Percentiles rank a stretch among this genome's conserved stretches.
Conservation (phyloP, 768 basidiomycete genomes). For the Terana coerulea region DNA sequence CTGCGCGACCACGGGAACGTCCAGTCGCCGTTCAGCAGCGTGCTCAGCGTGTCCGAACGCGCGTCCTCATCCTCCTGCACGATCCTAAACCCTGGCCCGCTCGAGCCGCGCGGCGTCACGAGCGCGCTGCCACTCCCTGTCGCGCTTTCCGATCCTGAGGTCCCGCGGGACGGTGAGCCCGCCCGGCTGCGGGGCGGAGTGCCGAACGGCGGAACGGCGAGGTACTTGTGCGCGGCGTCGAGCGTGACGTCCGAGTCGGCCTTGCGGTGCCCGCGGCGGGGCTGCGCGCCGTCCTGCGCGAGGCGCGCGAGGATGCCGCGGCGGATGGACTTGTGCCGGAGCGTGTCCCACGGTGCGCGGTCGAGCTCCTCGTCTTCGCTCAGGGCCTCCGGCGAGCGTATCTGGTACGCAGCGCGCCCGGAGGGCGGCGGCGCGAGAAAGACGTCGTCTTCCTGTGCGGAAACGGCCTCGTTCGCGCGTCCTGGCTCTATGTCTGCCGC, state of each 20-base stretch:
- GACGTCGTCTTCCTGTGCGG: slow-evolving; percentile 10
- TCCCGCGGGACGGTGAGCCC: neutral
- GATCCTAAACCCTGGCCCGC: slow-evolving; percentile 41
- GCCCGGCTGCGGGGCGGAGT: slow-evolving; percentile 20
- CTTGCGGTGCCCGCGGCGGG: slow-evolving; percentile 10
- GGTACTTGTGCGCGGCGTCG: slow-evolving; percentile 1
- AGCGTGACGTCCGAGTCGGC: slow-evolving; percentile 18
- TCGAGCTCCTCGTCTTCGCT: slow-evolving; percentile 22
- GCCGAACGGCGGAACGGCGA: slow-evolving; percentile 13
- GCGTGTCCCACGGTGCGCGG: slow-evolving; percentile 39
- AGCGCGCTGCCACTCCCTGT: too few relatives aligned
- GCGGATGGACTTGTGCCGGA: slow-evolving; percentile 49
- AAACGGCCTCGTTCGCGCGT: neutral
- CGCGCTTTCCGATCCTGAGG: neutral
- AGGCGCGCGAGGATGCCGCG: slow-evolving; percentile 45
- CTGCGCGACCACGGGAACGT: slow-evolving; percentile 20
- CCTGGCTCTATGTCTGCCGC: neutral
- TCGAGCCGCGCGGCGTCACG: slow-evolving; percentile 12
- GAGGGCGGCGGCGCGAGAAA: slow-evolving; percentile 8
- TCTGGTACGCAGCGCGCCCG: neutral
- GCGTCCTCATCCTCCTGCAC: slow-evolving; percentile 31
- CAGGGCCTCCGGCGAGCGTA: slow-evolving; percentile 16
- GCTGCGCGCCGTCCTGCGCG: slow-evolving; percentile 23
- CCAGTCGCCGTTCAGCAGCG: slow-evolving; percentile 7
- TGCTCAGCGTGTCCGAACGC: slow-evolving; percentile 14